A percentile compares a stretch with the other conserved stretches of the same genome.
These are phyloP conservation scores for Zalerion maritima DNA, from an alignment of 495 filamentous ascomycete genomes.

Conservation along the genomic window DNA sequence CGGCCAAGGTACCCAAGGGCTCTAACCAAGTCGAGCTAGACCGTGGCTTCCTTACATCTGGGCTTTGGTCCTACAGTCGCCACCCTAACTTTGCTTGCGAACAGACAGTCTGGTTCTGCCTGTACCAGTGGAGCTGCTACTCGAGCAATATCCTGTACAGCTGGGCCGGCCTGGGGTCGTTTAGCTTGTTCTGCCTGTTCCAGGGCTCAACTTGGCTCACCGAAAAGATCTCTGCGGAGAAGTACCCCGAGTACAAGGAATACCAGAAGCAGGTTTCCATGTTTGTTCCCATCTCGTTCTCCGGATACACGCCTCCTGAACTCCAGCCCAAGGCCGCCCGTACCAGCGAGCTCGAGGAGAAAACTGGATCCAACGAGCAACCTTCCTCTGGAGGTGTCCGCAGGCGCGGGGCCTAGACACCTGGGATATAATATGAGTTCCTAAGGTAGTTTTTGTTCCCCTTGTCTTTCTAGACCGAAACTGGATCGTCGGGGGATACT, in stretches of 20 bases:
- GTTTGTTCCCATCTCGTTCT: conserved; percentile 51
- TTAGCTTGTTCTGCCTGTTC: conserved; percentile 64
- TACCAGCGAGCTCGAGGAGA: conserved; percentile 31
- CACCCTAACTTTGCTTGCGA: conserved; percentile 94
- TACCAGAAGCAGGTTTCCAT: conserved; percentile 74
- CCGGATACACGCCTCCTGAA: conserved; percentile 18
- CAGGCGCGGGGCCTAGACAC: too few relatives aligned
- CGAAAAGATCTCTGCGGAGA: conserved; percentile 59
- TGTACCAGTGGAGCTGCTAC: conserved; percentile 80
- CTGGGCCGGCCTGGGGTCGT: conserved; percentile 63
- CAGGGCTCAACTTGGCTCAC: conserved; percentile 80
- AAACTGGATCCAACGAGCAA: too few relatives aligned
- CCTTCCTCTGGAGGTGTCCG: too few relatives aligned
- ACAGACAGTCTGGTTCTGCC: conserved; percentile 73
- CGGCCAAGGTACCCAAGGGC: conserved; percentile 49
- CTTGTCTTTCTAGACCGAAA: too few relatives aligned
- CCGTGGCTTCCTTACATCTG: conserved; percentile 75
- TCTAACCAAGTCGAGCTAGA: conserved; percentile 65
- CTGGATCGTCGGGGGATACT: too few relatives aligned
- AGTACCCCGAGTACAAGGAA: conserved; percentile 77
- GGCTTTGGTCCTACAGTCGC: conserved; percentile 71
- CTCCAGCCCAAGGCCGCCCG: conserved; percentile 25
- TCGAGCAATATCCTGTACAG: conserved; percentile 52
- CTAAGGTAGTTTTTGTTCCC: too few relatives aligned
- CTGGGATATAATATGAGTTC: too few relatives aligned